These are phyloP conservation scores for Colletotrichum gigasporum DNA, from an alignment of 2,329 filamentous ascomycete species.

Conservation along the genomic window DNA sequence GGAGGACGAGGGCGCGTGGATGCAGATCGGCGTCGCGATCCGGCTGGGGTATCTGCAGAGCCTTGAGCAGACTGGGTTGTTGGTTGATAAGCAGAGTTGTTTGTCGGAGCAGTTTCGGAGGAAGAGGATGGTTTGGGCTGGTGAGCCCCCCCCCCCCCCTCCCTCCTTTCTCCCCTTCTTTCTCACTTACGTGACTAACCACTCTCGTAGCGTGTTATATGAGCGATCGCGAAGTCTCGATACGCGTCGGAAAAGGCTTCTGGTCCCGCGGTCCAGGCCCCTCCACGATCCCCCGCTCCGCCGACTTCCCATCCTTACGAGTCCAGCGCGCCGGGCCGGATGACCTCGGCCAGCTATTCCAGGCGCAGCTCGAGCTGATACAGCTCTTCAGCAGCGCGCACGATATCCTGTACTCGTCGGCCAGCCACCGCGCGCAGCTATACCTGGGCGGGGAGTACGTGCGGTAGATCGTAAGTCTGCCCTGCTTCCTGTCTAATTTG, in stretches of 20 bases:
- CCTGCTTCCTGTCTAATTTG: not conserved
- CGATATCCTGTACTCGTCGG: slow-evolving; percentile 77
- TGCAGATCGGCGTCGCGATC: slow-evolving; percentile 77
- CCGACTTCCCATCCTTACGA: slow-evolving; percentile 74
- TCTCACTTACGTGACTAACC: not conserved
- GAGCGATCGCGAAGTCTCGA: slow-evolving; percentile 74
- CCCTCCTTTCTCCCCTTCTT: slow-evolving; percentile 27
- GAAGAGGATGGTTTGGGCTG: slow-evolving; percentile 74
- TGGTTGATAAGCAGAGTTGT: slow-evolving; percentile 63
- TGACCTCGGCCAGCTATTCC: slow-evolving; percentile 74
- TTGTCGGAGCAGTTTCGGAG: slow-evolving; percentile 66
- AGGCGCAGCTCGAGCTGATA: slow-evolving; percentile 76
- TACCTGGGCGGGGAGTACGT: slow-evolving; percentile 78
- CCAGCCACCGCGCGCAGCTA: slow-evolving; percentile 73
- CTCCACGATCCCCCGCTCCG: slow-evolving; percentile 69
- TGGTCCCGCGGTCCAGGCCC: slow-evolving; percentile 78
- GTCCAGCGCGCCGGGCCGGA: slow-evolving; percentile 68
- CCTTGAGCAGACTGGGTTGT: slow-evolving; percentile 74
- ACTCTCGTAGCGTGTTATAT: slow-evolving; percentile 66
- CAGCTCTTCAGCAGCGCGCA: slow-evolving; percentile 79
- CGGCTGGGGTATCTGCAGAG: slow-evolving; percentile 76
- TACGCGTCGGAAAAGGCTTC: slow-evolving; percentile 76
- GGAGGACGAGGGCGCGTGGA: slow-evolving; percentile 80
- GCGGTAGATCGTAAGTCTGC: slow-evolving; percentile 66
- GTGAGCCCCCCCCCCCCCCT: slow-evolving; percentile 39